Percentiles rank a stretch among this genome's conserved stretches.
phyloP scores from a whole-genome alignment of 2,329 filamentous ascomycete species.

The Diaporthe destruens region DNA sequence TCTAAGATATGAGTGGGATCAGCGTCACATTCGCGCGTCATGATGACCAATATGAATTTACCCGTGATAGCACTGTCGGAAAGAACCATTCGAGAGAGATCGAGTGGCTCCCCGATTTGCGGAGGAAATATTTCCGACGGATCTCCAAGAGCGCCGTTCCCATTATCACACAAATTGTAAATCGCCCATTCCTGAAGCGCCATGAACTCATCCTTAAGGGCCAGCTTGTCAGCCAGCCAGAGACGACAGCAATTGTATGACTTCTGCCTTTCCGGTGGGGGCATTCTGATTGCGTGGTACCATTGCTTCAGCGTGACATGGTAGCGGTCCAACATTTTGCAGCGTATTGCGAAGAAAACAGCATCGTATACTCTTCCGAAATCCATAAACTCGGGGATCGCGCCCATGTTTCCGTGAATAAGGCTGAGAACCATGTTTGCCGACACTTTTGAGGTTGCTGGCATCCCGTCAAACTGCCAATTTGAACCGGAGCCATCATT shows the following conservation, averaged over 20 bases:
- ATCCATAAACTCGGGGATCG: neutral
- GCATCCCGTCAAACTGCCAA: neutral
- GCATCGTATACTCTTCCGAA: neutral
- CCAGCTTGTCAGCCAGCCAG: neutral
- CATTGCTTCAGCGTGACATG: neutral
- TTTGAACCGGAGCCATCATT: neutral
- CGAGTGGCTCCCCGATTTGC: no score
- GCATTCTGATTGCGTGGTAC: no score
- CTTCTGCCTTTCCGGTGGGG: no score
- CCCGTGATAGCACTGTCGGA: neutral
- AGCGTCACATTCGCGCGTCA: neutral
- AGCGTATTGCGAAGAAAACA: neutral
- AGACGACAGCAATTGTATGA: no score
- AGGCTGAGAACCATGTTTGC: neutral
- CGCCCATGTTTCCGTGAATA: neutral
- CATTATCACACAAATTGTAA: neutral
- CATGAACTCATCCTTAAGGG: neutral
- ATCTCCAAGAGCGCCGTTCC: no score
- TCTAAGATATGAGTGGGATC: neutral
- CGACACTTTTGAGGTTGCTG: neutral
- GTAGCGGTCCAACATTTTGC: neutral
- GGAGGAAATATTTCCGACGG: no score
- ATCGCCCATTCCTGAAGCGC: neutral
- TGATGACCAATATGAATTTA: neutral
- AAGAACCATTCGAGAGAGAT: no score